A percentile compares a stretch with the other conserved stretches of the same genome.
Evolutionary conservation across 306 rosid genomes (phyloP).

Genomic region (Hylodesmum podocarpum): DNA sequence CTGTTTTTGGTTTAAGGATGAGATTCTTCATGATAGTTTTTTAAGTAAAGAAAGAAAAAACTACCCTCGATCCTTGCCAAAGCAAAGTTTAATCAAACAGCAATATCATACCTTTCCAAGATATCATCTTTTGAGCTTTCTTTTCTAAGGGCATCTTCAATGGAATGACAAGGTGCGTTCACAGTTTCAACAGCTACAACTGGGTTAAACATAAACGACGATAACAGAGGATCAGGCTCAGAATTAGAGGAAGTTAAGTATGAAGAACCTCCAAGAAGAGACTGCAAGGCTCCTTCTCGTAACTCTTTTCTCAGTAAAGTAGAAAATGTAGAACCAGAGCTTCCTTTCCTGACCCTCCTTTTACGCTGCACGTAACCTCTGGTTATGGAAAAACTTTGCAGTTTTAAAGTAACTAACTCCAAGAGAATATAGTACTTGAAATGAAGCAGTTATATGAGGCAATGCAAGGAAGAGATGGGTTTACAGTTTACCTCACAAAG

Average conservation of each 20-base stretch:
- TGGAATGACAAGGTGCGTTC: conserved; percentile 41
- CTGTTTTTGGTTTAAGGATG: too few species aligned
- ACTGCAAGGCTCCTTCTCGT: conserved; percentile 72
- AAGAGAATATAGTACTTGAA: neutral
- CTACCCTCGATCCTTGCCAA: neutral
- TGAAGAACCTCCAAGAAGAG: conserved; percentile 83
- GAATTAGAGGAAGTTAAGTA: conserved; percentile 49
- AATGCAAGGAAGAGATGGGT: neutral
- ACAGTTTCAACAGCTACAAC: conserved; percentile 42
- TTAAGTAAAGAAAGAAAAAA: too few species aligned
- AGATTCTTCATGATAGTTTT: too few species aligned
- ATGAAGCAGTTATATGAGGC: neutral
- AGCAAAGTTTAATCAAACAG: neutral
- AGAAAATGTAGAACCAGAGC: conserved; percentile 65
- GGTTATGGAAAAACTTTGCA: conserved; percentile 54
- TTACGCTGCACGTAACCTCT: conserved; percentile 76
- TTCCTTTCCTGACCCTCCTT: conserved; percentile 67
- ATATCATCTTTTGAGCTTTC: conserved; percentile 47
- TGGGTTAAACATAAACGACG: conserved; percentile 77
- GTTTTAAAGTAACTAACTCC: conserved; percentile 9
- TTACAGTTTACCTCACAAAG: neutral
- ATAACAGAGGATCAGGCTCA: conserved; percentile 81
- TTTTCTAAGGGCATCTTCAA: conserved; percentile 43
- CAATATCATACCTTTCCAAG: conserved; percentile 48
- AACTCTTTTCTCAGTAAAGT: conserved; percentile 73